Conservation (phyloP, 2,329 filamentous ascomycete genomes). For the Pochonia chlamydosporia region DNA sequence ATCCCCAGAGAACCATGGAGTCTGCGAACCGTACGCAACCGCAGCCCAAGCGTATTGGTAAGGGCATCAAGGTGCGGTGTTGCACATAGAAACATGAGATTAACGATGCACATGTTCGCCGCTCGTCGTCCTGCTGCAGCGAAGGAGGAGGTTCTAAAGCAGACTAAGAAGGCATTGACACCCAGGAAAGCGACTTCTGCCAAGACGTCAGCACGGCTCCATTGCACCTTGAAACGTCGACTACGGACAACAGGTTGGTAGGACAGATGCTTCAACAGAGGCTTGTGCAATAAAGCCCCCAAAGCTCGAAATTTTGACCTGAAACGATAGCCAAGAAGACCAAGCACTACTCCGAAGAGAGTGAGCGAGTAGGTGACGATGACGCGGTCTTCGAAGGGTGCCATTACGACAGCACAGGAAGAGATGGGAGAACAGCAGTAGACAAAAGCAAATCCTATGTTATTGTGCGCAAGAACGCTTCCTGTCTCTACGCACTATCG, state of each 20-base stretch:
- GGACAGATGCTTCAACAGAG: neutral
- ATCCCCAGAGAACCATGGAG: slow-evolving; percentile 1
- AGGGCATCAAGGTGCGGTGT: slow-evolving; percentile 1
- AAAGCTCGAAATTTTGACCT: neutral
- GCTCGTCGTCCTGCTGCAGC: neutral
- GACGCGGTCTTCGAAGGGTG: neutral
- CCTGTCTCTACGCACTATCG: no score
- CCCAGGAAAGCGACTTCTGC: slow-evolving; percentile 1
- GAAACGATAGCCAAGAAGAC: neutral
- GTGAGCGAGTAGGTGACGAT: neutral
- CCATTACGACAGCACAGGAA: neutral
- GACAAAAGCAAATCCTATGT: neutral
- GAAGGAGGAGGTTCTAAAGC: neutral
- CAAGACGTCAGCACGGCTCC: neutral
- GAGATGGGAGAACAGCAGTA: neutral
- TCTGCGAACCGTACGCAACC: neutral
- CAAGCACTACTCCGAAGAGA: neutral
- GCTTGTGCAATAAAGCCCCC: neutral
- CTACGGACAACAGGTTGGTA: neutral
- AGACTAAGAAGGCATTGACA: neutral
- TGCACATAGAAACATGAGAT: neutral
- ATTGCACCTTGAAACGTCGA: slow-evolving; percentile 2
- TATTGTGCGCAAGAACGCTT: no score
- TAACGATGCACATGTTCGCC: neutral
- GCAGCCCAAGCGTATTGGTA: neutral